Evolutionary conservation across 164 flowering plant genomes (phyloP).

Genomic region (Chimonanthus praecox): DNA sequence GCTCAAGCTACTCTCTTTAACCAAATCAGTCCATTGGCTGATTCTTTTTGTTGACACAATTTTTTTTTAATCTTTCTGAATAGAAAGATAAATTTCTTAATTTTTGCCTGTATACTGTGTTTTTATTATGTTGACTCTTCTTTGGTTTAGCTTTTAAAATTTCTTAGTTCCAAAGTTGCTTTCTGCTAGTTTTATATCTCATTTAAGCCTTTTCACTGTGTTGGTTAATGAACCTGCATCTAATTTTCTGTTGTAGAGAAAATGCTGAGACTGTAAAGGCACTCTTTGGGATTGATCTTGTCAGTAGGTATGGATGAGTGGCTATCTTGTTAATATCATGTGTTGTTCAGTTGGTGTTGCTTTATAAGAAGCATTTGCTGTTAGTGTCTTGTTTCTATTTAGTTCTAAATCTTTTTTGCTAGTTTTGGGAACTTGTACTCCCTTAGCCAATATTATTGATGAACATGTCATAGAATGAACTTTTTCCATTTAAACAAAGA

Average conservation of each 20-base stretch:
- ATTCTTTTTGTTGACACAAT: not conserved
- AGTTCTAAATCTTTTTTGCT: not conserved
- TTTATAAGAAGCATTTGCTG: not conserved
- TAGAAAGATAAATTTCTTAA: not conserved
- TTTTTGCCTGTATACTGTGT: too few relatives aligned
- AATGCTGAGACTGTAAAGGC: conserved; percentile 54
- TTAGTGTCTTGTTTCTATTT: not conserved
- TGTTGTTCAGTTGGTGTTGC: not conserved
- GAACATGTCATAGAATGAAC: too few relatives aligned
- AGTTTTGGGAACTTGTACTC: too few relatives aligned
- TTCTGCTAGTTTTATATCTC: not conserved
- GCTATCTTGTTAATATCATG: not conserved
- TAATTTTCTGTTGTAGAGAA: conserved; percentile 50
- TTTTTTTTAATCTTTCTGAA: too few relatives aligned
- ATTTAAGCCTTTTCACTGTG: not conserved
- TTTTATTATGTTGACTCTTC: not conserved
- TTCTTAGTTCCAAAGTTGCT: not conserved
- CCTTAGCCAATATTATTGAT: too few relatives aligned
- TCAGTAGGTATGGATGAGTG: conserved; percentile 61
- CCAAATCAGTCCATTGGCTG: too few relatives aligned
- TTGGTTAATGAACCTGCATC: not conserved
- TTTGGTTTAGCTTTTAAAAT: not conserved
- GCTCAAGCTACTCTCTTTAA: too few relatives aligned
- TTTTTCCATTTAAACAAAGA: not conserved
- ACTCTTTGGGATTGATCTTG: conserved; percentile 83